Conservation (phyloP, 306 rosid genomes). For the Corylus avellana region DNA sequence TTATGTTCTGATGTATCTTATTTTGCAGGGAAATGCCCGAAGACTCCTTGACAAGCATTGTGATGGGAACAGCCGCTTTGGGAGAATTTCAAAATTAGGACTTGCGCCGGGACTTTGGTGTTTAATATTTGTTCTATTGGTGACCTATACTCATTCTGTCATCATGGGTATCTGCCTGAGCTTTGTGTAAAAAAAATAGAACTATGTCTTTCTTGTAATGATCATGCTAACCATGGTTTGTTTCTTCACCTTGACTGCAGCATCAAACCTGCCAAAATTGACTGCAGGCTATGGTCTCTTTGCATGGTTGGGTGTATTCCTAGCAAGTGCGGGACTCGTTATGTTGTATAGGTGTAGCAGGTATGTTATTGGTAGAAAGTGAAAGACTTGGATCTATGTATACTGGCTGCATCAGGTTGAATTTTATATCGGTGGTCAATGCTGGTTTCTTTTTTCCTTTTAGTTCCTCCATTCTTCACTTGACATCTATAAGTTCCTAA, state of each 20-base stretch:
- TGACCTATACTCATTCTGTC: conserved; percentile 80
- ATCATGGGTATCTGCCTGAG: conserved; percentile 65
- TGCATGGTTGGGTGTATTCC: conserved; percentile 91
- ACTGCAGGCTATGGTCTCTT: conserved; percentile 68
- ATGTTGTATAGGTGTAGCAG: conserved; percentile 86
- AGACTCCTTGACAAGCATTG: conserved; percentile 85
- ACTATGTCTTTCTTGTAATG: conserved; percentile 5
- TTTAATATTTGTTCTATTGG: conserved; percentile 69
- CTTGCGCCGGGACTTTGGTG: conserved; percentile 93
- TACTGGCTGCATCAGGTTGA: background rate
- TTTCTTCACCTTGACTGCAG: conserved; percentile 39
- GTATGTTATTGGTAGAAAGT: conserved; percentile 35
- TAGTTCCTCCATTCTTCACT: background rate
- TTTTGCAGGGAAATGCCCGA: conserved; percentile 85
- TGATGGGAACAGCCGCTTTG: conserved; percentile 75
- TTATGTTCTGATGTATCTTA: conserved; percentile 12
- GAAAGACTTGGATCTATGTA: background rate
- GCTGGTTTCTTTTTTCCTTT: background rate
- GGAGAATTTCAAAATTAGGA: conserved; percentile 76
- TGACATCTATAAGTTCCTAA: background rate
- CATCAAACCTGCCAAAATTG: conserved; percentile 72
- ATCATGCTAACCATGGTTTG: conserved; percentile 6
- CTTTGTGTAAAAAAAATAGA: conserved; percentile 34
- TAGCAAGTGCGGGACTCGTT: conserved; percentile 72
- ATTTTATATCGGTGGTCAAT: background rate